Base-by-base conservation (phyloP, 371 early-diverging fungal genomes). In the Mortierella sp. region DNA sequence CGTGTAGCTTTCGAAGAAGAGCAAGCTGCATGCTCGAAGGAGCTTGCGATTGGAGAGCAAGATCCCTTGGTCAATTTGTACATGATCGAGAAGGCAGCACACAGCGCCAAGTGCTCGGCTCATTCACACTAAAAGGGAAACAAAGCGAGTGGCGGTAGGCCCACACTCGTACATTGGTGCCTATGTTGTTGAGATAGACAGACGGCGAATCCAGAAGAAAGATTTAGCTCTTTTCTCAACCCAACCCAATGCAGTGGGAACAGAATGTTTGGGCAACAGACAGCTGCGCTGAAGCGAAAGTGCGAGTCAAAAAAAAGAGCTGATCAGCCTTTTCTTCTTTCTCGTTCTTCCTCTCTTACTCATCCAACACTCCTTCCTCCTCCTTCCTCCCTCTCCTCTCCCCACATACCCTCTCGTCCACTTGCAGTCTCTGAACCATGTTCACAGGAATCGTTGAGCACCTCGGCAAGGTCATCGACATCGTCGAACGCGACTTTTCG, bases 391-490 rank as follows among this genome's bases (percentile, higher is more conserved):
- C 27, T 42, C 39, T 18, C 9, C 42, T 56, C 31, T 50, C 26
- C 3, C 14, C 38, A 19, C 34, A 14, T 28, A 26, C 51, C 14
- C 28, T 50, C 51, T 27, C 26, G 16, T 51, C 50, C 42, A n/a
- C 30, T 16, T 21, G 14, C 34, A 47, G 2, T 6, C 19, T 19
- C 3, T 2, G 0, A 38, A 58, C 1, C 58, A 97, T 98, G 96
- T 98, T 98, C 78, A 98, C 98, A 5, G 98, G 98, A 47, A 94
- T 98, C 53, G 94, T 98, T 53, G 98, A 98, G 80, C 79, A 82
- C 59, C 89, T 96, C 79, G 98, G 97, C 67, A 87, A 72, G 41
- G 90, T 98, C 38, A 70, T 76, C 60, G 80, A 84, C 67, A 85
- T 94, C 45, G 76, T 82, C 23, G 83, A 82, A 38, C 79, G 88